Conservation (phyloP, 2,329 filamentous ascomycete species). For the Cytospora piceicola region DNA sequence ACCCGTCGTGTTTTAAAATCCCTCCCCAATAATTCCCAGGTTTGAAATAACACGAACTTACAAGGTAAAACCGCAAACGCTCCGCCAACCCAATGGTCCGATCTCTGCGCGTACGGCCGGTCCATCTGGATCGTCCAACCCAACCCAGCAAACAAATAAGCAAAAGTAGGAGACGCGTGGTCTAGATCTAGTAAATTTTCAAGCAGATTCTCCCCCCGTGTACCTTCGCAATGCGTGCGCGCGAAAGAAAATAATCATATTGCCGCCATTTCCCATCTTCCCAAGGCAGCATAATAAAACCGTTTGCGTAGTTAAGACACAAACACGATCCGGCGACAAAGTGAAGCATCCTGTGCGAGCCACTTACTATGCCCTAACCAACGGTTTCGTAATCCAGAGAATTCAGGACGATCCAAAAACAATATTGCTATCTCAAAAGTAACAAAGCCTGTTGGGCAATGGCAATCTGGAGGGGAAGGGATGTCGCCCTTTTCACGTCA, state of each 20-base stretch:
- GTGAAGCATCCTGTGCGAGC: neutral
- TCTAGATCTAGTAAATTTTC: neutral
- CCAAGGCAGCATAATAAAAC: neutral
- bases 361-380: neutral
- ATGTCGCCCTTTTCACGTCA: neutral
- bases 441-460: neutral
- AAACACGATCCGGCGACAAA: neutral
- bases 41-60: neutral
- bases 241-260: neutral
- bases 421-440: neutral
- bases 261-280: neutral
- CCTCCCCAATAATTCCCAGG: neutral
- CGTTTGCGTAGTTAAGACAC: neutral
- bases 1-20: neutral
- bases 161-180: neutral
- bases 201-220: neutral
- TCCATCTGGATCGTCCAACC: neutral
- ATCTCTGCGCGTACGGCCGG: neutral
- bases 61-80: neutral
- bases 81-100: neutral
- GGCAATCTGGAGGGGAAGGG: neutral
- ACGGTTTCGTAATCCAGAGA: neutral
- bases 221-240: neutral
- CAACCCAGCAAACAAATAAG: neutral
- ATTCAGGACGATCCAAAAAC: neutral